Conservation (phyloP, 1,139 yeast genomes). For the Saccharomyces hybrid region DNA sequence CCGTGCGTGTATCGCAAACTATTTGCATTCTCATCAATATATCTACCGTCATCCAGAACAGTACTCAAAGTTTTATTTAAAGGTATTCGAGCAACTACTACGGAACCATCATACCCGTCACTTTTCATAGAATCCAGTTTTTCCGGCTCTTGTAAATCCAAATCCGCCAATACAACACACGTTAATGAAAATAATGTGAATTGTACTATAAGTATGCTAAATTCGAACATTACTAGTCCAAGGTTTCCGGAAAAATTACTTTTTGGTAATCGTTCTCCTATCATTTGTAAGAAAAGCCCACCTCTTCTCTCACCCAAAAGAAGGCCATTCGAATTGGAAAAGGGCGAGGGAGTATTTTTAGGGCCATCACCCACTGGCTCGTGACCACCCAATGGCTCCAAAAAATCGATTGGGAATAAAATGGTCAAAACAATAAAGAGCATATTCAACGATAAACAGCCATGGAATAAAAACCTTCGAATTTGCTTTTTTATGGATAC, state of each 20-base stretch:
- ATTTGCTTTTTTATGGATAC: slow-evolving; percentile 25
- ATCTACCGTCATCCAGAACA: not conserved
- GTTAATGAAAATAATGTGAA: slow-evolving; percentile 30
- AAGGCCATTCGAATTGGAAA: slow-evolving; percentile 20
- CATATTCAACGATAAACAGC: slow-evolving; percentile 24
- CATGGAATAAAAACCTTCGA: slow-evolving; percentile 22
- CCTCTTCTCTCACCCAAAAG: slow-evolving; percentile 33
- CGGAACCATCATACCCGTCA: slow-evolving; percentile 8
- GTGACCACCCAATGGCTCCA: slow-evolving; percentile 16
- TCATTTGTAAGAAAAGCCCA: slow-evolving; percentile 34
- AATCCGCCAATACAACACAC: slow-evolving; percentile 31
- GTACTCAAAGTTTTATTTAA: slow-evolving; percentile 1
- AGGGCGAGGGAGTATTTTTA: slow-evolving; percentile 27
- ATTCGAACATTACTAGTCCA: slow-evolving; percentile 30
- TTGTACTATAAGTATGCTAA: slow-evolving; percentile 29
- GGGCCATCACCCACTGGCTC: slow-evolving; percentile 17
- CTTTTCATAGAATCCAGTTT: slow-evolving; percentile 5
- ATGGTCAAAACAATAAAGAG: slow-evolving; percentile 21
- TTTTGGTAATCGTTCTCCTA: slow-evolving; percentile 38
- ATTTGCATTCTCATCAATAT: slow-evolving; percentile 11
- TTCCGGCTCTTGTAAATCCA: slow-evolving; percentile 14
- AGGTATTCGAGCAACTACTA: not conserved
- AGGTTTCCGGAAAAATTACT: slow-evolving; percentile 29
- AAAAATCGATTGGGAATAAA: slow-evolving; percentile 25
- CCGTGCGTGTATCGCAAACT: slow-evolving; percentile 4